phyloP scores from a whole-genome alignment of 345 rosid genomes.

The Gossypium thurberi region DNA sequence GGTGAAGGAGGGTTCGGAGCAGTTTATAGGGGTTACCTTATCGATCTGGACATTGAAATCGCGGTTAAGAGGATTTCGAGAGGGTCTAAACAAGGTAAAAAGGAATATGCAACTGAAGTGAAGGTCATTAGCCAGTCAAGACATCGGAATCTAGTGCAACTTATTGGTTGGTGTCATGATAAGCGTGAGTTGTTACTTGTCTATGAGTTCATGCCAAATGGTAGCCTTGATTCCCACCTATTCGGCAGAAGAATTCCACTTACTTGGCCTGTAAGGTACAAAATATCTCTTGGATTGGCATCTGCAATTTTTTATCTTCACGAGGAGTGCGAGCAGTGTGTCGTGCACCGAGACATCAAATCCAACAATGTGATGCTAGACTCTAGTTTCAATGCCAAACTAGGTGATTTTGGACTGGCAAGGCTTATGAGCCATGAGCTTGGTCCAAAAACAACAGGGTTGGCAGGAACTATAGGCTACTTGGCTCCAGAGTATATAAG shows the following conservation, averaged over 20 bases:
- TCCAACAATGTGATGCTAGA: slow-evolving; percentile 62
- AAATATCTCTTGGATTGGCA: slow-evolving; percentile 39
- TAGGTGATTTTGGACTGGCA: slow-evolving; percentile 63
- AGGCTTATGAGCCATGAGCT: slow-evolving; percentile 26
- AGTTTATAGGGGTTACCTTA: not conserved
- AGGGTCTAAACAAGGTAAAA: slow-evolving; percentile 10
- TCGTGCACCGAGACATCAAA: slow-evolving; percentile 53
- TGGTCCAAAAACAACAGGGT: no score
- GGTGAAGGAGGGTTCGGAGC: not conserved
- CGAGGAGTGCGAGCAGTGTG: slow-evolving; percentile 62
- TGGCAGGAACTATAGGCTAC: no score
- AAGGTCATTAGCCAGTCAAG: slow-evolving; percentile 47
- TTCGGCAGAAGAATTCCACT: slow-evolving; percentile 31
- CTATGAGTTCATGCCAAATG: slow-evolving; percentile 66
- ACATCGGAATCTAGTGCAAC: slow-evolving; percentile 57
- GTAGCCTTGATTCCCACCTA: slow-evolving; percentile 52
- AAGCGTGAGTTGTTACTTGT: slow-evolving; percentile 49
- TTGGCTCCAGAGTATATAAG: no score
- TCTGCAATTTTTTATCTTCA: slow-evolving; percentile 49
- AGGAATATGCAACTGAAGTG: slow-evolving; percentile 42
- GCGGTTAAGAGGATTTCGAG: not conserved
- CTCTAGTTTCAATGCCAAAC: slow-evolving; percentile 46
- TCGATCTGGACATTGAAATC: not conserved
- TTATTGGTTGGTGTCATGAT: slow-evolving; percentile 68
- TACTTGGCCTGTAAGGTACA: slow-evolving; percentile 40